A percentile compares a stretch with the other conserved stretches of the same genome.
Conservation (phyloP, 352 stramenopile species). For the Globisporangium megalacanthum region DNA sequence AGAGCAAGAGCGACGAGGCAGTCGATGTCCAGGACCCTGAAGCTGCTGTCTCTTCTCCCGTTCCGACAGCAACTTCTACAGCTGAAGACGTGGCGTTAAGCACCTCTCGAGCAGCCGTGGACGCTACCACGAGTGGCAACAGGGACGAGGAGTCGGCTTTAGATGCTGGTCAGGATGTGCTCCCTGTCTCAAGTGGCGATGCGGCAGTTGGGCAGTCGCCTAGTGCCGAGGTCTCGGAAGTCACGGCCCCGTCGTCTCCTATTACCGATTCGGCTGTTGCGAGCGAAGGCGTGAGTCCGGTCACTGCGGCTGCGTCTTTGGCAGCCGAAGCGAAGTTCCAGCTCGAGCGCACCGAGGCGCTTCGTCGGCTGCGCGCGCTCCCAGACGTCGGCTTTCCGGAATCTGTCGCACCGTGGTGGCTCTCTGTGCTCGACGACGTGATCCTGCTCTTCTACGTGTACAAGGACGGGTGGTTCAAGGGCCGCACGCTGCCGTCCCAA, state of each 20-base stretch:
- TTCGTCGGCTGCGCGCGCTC: constrained; percentile 40
- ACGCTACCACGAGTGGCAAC: too few relatives aligned
- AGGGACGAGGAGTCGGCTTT: too few relatives aligned
- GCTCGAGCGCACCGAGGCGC: constrained; percentile 26
- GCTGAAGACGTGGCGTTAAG: too few relatives aligned
- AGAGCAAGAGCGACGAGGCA: background rate
- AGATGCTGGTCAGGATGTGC: background rate
- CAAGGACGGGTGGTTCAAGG: constrained; percentile 67
- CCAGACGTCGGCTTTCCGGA: constrained; percentile 23
- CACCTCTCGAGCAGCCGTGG: too few relatives aligned
- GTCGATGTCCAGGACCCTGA: background rate
- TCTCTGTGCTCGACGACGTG: constrained; percentile 69
- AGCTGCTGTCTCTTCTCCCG: too few relatives aligned
- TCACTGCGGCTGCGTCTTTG: background rate
- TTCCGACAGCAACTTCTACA: too few relatives aligned
- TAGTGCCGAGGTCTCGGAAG: background rate
- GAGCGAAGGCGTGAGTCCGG: background rate
- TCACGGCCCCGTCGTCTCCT: background rate
- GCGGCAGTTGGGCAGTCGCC: background rate
- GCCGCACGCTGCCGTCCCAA: constrained; percentile 25
- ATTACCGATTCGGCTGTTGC: background rate
- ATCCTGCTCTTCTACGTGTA: constrained; percentile 65
- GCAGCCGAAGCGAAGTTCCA: constrained; percentile 5
- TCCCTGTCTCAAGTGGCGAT: background rate
- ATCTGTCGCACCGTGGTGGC: constrained; percentile 66